A percentile compares a stretch with the other conserved stretches of the same genome.
These are phyloP conservation scores for Kazachstania martiniae DNA, from an alignment of 805 yeast species.

Conservation along the genomic window DNA sequence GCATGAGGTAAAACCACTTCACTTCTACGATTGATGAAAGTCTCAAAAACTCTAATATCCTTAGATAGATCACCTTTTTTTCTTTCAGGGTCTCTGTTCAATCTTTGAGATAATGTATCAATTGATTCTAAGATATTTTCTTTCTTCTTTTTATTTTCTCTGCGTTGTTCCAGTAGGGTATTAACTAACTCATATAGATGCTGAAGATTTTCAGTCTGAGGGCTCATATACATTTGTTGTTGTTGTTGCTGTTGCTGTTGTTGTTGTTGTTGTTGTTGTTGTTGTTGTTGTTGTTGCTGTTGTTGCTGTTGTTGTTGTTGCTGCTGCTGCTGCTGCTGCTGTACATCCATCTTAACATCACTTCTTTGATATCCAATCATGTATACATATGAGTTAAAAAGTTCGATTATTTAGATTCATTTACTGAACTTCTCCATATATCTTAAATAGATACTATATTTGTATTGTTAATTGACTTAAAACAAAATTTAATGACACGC, in stretches of 20 bases:
- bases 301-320: not conserved
- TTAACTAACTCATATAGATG: conserved; percentile 17
- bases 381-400: no score
- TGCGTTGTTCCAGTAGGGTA: conserved; percentile 10
- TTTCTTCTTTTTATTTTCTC: conserved; percentile 13
- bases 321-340: not conserved
- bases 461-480: no score
- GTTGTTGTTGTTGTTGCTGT: not conserved
- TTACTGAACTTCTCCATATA: no score
- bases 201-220: conserved; percentile 20
- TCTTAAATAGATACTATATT: no score
- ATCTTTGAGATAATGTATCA: conserved; percentile 12
- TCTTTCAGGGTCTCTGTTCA: conserved; percentile 7
- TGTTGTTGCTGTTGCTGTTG: conserved; percentile 10
- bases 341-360: not conserved
- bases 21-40: conserved; percentile 7
- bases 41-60: conserved; percentile 11
- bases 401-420: no score
- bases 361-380: no score
- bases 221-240: conserved; percentile 19
- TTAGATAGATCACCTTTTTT: conserved; percentile 2
- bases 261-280: conserved; percentile 3
- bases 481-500: no score
- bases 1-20: not conserved
- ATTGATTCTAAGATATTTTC: conserved; percentile 11